Conservation (phyloP, 2,329 filamentous ascomycete species). For the Talaromyces sp. region DNA sequence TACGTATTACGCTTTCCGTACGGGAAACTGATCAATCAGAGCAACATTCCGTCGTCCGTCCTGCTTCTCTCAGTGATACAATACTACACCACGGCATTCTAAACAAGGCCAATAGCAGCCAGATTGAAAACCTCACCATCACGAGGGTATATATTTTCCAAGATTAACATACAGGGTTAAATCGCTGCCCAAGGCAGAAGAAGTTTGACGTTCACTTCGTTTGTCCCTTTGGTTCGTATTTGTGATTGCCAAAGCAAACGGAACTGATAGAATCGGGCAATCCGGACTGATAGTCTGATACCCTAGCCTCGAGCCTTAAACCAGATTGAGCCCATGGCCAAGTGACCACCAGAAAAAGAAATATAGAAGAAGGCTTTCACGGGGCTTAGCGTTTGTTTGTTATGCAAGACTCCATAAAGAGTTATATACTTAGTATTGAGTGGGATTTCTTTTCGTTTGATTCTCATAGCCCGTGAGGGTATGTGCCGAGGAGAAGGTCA, state of each 20-base stretch:
- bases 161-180: neutral
- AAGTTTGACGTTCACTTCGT: neutral
- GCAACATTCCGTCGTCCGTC: neutral
- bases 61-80: neutral
- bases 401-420: slow-evolving; percentile 6
- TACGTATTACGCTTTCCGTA: neutral
- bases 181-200: slow-evolving; percentile 1
- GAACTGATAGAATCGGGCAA: slow-evolving; percentile 22
- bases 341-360: neutral
- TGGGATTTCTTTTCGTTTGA: neutral
- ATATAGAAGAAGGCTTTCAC: neutral
- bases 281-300: neutral
- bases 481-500: neutral
- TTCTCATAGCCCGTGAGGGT: neutral
- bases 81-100: neutral
- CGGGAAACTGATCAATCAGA: neutral
- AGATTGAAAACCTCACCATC: neutral
- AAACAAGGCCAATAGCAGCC: neutral
- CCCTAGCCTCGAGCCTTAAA: neutral
- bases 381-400: neutral
- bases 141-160: neutral
- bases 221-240: neutral
- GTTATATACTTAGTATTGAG: neutral
- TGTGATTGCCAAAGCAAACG: slow-evolving; percentile 17
- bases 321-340: slow-evolving; percentile 4